These are phyloP conservation scores for Elsinoe fawcettii DNA, from an alignment of 2,329 filamentous ascomycete species.

Conservation along the genomic window DNA sequence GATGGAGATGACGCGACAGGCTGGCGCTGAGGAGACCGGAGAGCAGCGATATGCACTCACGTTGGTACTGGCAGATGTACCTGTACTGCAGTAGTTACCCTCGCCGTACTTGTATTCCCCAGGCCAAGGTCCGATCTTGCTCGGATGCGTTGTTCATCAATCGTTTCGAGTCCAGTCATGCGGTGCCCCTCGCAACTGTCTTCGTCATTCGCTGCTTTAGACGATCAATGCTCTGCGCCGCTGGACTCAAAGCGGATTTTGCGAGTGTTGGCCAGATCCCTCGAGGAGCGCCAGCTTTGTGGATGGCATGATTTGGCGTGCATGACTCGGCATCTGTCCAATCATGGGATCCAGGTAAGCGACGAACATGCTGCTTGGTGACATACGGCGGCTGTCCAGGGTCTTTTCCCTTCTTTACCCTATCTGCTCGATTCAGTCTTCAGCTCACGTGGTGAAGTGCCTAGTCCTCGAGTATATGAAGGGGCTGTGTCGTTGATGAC, in stretches of 20 bases:
- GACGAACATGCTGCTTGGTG: neutral
- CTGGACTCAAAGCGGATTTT: neutral
- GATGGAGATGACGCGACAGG: neutral
- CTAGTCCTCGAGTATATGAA: neutral
- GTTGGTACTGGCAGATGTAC: conserved; percentile 1
- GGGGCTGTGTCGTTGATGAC: neutral
- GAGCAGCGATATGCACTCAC: neutral
- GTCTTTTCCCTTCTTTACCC: conserved; percentile 1
- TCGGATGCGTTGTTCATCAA: conserved; percentile 11
- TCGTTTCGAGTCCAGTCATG: conserved; percentile 1
- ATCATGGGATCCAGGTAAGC: conserved; percentile 13
- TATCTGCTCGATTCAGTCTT: conserved; percentile 12
- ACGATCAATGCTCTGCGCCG: conserved; percentile 11
- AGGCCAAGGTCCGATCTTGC: neutral
- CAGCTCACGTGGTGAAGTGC: conserved; percentile 11
- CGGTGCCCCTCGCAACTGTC: neutral
- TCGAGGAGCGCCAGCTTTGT: neutral
- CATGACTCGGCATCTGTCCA: conserved; percentile 8
- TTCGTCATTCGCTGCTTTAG: neutral
- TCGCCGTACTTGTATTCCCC: neutral
- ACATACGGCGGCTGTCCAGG: conserved; percentile 8
- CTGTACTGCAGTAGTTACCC: neutral
- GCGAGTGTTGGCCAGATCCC: conserved; percentile 8
- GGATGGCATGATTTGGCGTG: conserved; percentile 4
- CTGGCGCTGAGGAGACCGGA: neutral